Evolutionary conservation across 2,329 filamentous ascomycete species (phyloP), one percentile per base, ranked within the genome.

Genomic region (Paecilomyces formosus): DNA sequence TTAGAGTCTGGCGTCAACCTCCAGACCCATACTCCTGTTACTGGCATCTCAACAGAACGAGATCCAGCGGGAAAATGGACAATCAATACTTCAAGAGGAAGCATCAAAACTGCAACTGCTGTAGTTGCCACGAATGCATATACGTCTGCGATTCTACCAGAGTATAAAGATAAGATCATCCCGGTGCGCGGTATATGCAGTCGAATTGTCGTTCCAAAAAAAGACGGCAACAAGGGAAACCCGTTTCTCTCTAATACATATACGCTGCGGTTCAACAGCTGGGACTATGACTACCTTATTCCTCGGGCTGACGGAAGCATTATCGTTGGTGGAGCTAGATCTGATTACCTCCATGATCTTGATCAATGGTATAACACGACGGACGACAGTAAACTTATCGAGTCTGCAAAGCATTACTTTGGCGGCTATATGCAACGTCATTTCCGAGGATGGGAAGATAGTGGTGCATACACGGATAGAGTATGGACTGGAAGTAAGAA

Each of bases 81-180:
- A 0, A 76, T 91, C 0, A 77, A 85, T 54, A 95, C 91, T 0
- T 71, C 79, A 0, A 84, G 90, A 24, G 92, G 91, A n/a, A 77
- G 74, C 51, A 81, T 95, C 58, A 70, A 70, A 0, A 79, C 90
- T 1, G 75, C 77, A 12, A 80, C 82, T 33, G 83, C 96, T 21
- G 80, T 96, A 18, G 81, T 96, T 15, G 88, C 90, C 4, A 93
- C 88, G 0, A 96, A 96, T 68, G 92, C 80, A 3, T 95, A 96
- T 72, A 92, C 90, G 0, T 90, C 89, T 1, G 81, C 86, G 60
- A 79, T 96, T 3, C 76, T 93, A 1, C 89, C 89, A 0, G 69
- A 77, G 33, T 87, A 93, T 65, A 78, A 82, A 8, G 84, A 86
- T 62, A 79, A 92, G 9, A 88, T 96, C 62, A 84, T 92, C 1